Evolutionary conservation across 116 monocot species (phyloP), one percentile per base, ranked within the genome.

Genomic region (Dioscorea cayenensis): DNA sequence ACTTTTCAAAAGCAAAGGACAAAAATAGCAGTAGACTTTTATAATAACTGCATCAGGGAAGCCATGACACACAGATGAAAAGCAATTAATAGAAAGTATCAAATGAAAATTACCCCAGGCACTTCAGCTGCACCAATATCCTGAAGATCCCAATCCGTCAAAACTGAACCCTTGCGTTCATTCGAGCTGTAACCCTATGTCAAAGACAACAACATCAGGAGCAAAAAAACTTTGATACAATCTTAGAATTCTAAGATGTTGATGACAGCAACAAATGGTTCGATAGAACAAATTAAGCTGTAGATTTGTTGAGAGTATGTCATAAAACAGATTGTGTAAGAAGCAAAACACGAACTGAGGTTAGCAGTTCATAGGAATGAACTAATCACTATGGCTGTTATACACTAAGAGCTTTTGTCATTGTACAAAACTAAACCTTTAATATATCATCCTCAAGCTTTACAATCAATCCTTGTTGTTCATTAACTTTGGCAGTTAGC

Each of bases 401-500:
- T 51, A 55, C n/a, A 4, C 17, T 19, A 55, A 55, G 55, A n/a
- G 5, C 5, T n/a, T 19, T 18, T 52, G 16, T 55, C 55, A 14
- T 18, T 55, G 18, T 55, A 55, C 17, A 5, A 55, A 12, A 55
- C 16, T 51, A 60, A 67, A 95, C 97, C 97, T 97, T 97, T 23
- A 88, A 81, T 79, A 97, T 97, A 81, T 97, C 97, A 63, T 97
- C 97, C 77, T 97, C 97, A 64, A 97, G 88, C 74, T 93, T 97
- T 78, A 88, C 23, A 74, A 93, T 93, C 66, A 97, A 77, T 76
- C 84, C 88, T 75, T 93, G 90, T 68, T 97, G 97, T 78, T 97
- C 97, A 68, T 86, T 86, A 73, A 83, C 88, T 77, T 93, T 92
- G 32, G 74, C 64, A 75, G 67, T 84, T 64, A 97, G 68, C 58